Evolutionary conservation across 306 rosid species (phyloP), one percentile per base, ranked within the genome.

Genomic region (Alnus glutinosa): DNA sequence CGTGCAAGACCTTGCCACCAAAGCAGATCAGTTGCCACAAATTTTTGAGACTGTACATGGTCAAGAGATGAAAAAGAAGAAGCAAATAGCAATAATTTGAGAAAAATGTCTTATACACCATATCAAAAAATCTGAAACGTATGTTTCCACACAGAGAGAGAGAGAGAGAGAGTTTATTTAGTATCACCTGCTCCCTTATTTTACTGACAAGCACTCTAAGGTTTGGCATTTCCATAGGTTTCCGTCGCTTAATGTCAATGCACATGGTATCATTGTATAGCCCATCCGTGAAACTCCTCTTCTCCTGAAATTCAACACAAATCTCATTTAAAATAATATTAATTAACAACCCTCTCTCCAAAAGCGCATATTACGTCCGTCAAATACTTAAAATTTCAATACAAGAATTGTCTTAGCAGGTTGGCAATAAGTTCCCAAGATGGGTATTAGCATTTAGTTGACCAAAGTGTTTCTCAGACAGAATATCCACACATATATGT

Each of bases 1-100:
- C 98, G 97, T 42, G 88, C 89, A 82, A 94, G 96, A 75, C 98
- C 98, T 83, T 86, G 93, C 98, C 98, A 94, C 96, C 94, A 94
- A 63, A 89, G 82, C 73, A 80, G 82, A 78, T 90, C 92, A 48
- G 91, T 90, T 74, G 90, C 89, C 75, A 84, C 49, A 39, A 90
- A 89, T 44, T 90, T 89, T 77, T 61, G 83, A 79, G 83, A 90
- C 98, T 94, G 87, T 82, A 77, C 1, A 69, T 59, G 61, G 47
- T 46, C 58, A 87, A 28, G 44, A 59, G 28, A 75, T 79, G 7
- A 68, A 23, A 23, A 23, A 64, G 67, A 77, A 64, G 42, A 55
- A 70, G 37, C 74, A 84, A 69, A 34, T 37, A 19, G 58, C 32
- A 16, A 55, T 8, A 76, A 54, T 2, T 64, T 70, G 46, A 76